Percentiles rank a stretch among this genome's conserved stretches.
Conservation (phyloP, 768 basidiomycete genomes). For the Austroboletus eburneus region DNA sequence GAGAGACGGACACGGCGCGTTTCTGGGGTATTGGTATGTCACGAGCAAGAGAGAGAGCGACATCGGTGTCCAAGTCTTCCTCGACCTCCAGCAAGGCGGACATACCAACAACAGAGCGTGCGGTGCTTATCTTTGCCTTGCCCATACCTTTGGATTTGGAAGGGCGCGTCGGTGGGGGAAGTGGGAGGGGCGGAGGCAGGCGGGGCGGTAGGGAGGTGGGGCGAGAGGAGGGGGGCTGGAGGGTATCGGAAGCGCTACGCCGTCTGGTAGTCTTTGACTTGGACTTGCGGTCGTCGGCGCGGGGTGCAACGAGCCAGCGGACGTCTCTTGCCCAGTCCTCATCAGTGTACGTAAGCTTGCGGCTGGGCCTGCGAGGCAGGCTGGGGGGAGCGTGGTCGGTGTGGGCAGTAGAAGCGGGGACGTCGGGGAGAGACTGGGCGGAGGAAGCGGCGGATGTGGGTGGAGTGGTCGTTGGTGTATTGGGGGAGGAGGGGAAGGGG, state of each 20-base stretch:
- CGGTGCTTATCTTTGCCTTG: slow-evolving; percentile 32
- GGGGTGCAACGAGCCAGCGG: slow-evolving; percentile 52
- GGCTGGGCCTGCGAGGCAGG: slow-evolving; percentile 20
- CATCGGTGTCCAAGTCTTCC: slow-evolving; percentile 36
- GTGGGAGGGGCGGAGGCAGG: slow-evolving; percentile 9
- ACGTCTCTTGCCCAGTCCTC: slow-evolving; percentile 69
- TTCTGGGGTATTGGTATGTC: slow-evolving; percentile 14
- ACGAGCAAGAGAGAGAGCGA: neutral
- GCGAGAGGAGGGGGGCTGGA: slow-evolving; percentile 13
- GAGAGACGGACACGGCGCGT: slow-evolving; percentile 12
- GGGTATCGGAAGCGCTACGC: slow-evolving; percentile 15
- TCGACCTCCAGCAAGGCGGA: slow-evolving; percentile 51
- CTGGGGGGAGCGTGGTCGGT: slow-evolving; percentile 24
- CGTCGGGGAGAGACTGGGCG: slow-evolving; percentile 30
- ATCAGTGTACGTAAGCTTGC: slow-evolving; percentile 41
- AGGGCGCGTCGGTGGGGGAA: slow-evolving; percentile 16
- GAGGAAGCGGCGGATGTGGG: slow-evolving; percentile 29
- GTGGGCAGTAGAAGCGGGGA: slow-evolving; percentile 29
- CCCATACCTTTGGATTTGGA: slow-evolving; percentile 23
- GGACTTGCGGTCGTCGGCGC: slow-evolving; percentile 13
- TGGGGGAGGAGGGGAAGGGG: slow-evolving; percentile 14
- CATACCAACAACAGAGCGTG: slow-evolving; percentile 51
- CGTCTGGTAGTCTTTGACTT: slow-evolving; percentile 20
- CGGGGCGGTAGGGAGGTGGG: slow-evolving; percentile 22
- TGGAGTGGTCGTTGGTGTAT: slow-evolving; percentile 22